A percentile compares a stretch with the other conserved stretches of the same genome.
Conservation (phyloP, 106 monocot species). For the Alisma plantagoaquatica region DNA sequence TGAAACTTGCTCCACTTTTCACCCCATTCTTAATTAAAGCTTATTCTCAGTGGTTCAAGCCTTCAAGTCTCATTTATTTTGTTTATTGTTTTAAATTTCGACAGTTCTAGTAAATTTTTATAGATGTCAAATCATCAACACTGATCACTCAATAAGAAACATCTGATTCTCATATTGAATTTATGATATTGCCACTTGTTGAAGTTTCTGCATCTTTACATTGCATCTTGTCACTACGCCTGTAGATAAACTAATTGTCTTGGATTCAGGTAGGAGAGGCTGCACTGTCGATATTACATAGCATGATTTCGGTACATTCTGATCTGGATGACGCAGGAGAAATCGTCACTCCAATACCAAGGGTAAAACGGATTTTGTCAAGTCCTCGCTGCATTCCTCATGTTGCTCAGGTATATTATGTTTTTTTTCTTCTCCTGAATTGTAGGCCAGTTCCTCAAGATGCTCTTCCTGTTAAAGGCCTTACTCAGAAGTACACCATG, state of each 20-base stretch:
- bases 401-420: constrained; percentile 79
- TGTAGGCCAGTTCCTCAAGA: too few relatives aligned
- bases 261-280: constrained; percentile 69
- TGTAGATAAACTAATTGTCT: neutral
- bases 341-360: constrained; percentile 96
- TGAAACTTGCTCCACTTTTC: too few relatives aligned
- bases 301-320: constrained; percentile 94
- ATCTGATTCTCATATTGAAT: too few relatives aligned
- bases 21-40: too few relatives aligned
- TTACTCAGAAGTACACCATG: too few relatives aligned
- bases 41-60: too few relatives aligned
- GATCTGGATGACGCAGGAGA: constrained; percentile 99
- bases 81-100: neutral
- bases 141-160: neutral
- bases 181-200: too few relatives aligned
- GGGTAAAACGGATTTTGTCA: constrained; percentile 89
- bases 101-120: neutral
- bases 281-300: constrained; percentile 80
- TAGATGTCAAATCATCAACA: neutral
- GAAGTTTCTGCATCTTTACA: neutral
- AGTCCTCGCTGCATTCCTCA: constrained; percentile 94
- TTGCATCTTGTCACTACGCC: too few relatives aligned
- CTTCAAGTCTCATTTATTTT: too few relatives aligned
- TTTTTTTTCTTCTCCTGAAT: neutral
- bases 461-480: too few relatives aligned